Evolutionary conservation across 2,329 filamentous ascomycete genomes (phyloP).

Genomic region (Pseudogymnoascus sp.): DNA sequence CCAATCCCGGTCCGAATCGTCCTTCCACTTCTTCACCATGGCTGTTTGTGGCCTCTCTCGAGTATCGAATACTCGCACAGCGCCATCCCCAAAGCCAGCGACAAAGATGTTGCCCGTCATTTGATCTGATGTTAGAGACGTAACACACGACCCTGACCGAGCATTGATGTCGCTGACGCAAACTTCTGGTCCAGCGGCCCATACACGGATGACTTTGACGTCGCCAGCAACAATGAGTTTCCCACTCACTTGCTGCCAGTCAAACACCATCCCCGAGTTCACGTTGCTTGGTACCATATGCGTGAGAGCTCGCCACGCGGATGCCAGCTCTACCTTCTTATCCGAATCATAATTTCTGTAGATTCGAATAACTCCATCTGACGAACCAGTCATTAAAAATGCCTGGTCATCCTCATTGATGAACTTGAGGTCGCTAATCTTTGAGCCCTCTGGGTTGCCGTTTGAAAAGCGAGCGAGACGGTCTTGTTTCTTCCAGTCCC

Average conservation of each 20-base stretch:
- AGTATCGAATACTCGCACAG: constrained; percentile 88
- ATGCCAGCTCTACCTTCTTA: constrained; percentile 71
- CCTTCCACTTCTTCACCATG: constrained; percentile 96
- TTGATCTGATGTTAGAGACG: constrained; percentile 91
- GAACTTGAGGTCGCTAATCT: constrained; percentile 90
- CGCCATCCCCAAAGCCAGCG: constrained; percentile 92
- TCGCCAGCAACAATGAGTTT: constrained; percentile 93
- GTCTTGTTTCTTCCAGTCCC: constrained; percentile 80
- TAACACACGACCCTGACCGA: constrained; percentile 89
- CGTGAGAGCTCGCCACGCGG: constrained; percentile 83
- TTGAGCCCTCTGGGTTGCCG: constrained; percentile 82
- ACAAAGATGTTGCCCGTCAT: constrained; percentile 96
- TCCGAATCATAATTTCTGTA: constrained; percentile 85
- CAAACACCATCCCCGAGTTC: constrained; percentile 91
- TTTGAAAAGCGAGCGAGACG: constrained; percentile 84
- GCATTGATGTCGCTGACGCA: constrained; percentile 92
- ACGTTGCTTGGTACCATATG: constrained; percentile 91
- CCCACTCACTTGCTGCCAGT: constrained; percentile 98
- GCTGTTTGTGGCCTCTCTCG: constrained; percentile 73
- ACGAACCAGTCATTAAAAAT: constrained; percentile 87
- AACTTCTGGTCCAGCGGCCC: constrained; percentile 89
- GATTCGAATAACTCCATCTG: constrained; percentile 86
- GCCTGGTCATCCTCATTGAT: constrained; percentile 98
- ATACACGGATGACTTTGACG: constrained; percentile 88
- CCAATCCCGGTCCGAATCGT: constrained; percentile 79